Percentiles rank a stretch among this genome's conserved stretches.
Conservation (phyloP, 2,329 filamentous ascomycete genomes). For the Fusarium sp. region DNA sequence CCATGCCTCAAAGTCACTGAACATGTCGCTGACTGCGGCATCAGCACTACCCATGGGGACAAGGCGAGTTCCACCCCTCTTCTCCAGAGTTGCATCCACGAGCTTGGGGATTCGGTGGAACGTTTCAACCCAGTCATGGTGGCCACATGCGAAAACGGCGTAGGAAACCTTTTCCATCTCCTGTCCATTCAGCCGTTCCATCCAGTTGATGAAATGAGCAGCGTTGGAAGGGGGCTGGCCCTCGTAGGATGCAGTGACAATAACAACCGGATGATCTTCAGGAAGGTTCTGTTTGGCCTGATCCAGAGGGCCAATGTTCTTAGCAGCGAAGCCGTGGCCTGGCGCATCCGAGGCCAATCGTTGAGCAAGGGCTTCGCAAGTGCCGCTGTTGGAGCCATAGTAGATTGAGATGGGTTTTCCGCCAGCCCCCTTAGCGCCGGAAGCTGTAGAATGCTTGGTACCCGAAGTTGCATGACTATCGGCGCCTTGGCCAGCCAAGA, state of each 20-base stretch:
- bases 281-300: slow-evolving; percentile 70
- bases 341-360: slow-evolving; percentile 69
- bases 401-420: slow-evolving; percentile 70
- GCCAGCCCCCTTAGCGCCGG: neutral
- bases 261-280: slow-evolving; percentile 69
- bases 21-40: slow-evolving; percentile 73
- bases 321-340: slow-evolving; percentile 68
- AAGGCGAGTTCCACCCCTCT: slow-evolving; percentile 50
- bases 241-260: slow-evolving; percentile 80
- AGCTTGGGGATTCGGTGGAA: slow-evolving; percentile 76
- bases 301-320: slow-evolving; percentile 68
- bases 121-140: slow-evolving; percentile 68
- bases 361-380: slow-evolving; percentile 77
- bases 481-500: slow-evolving; percentile 47
- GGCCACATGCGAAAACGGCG: slow-evolving; percentile 77
- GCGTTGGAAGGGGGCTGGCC: slow-evolving; percentile 81
- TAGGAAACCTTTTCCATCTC: slow-evolving; percentile 69
- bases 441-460: slow-evolving; percentile 3
- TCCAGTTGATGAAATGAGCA: slow-evolving; percentile 74
- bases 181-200: slow-evolving; percentile 60
- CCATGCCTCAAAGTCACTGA: slow-evolving; percentile 76
- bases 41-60: slow-evolving; percentile 67
- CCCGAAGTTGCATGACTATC: slow-evolving; percentile 12
- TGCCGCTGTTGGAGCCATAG: slow-evolving; percentile 81
- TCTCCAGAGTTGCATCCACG: slow-evolving; percentile 65